Evolutionary conservation across 2,329 filamentous ascomycete species (phyloP).

Genomic region (Fusarium denticulatum): DNA sequence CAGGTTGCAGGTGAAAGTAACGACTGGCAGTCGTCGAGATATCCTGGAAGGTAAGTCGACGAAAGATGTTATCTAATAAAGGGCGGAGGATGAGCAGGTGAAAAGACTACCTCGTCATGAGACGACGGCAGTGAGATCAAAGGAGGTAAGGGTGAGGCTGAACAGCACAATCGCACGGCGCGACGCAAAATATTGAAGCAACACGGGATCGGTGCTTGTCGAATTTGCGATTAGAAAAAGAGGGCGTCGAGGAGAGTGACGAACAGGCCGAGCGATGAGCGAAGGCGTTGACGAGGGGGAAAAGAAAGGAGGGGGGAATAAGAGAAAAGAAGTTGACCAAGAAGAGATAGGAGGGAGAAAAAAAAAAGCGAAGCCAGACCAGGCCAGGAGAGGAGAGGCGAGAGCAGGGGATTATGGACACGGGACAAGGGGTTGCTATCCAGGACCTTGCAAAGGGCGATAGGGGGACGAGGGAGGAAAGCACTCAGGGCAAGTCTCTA

Average conservation of each 20-base stretch:
- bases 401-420: conserved; percentile 44
- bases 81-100: conserved; percentile 26
- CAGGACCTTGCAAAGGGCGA: conserved; percentile 42
- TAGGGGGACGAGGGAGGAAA: conserved; percentile 39
- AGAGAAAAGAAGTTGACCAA: conserved; percentile 40
- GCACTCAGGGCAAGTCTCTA: not conserved
- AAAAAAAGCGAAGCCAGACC: conserved; percentile 41
- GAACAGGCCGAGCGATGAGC: conserved; percentile 42
- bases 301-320: conserved; percentile 36
- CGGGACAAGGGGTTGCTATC: conserved; percentile 44
- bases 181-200: conserved; percentile 35
- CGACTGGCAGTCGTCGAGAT: conserved; percentile 46
- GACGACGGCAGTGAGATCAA: conserved; percentile 34
- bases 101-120: conserved; percentile 39
- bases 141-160: conserved; percentile 20
- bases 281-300: conserved; percentile 44
- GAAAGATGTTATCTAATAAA: conserved; percentile 40
- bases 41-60: conserved; percentile 40
- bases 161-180: conserved; percentile 29
- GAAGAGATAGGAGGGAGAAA: conserved; percentile 41
- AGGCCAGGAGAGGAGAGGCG: conserved; percentile 38
- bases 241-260: conserved; percentile 39
- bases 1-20: conserved; percentile 39
- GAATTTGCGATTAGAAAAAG: conserved; percentile 34
- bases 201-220: conserved; percentile 36